Evolutionary conservation across 2,329 filamentous ascomycete genomes (phyloP), one percentile per base, ranked within the genome.

Genomic region (Ceratocystis diversiconidia): DNA sequence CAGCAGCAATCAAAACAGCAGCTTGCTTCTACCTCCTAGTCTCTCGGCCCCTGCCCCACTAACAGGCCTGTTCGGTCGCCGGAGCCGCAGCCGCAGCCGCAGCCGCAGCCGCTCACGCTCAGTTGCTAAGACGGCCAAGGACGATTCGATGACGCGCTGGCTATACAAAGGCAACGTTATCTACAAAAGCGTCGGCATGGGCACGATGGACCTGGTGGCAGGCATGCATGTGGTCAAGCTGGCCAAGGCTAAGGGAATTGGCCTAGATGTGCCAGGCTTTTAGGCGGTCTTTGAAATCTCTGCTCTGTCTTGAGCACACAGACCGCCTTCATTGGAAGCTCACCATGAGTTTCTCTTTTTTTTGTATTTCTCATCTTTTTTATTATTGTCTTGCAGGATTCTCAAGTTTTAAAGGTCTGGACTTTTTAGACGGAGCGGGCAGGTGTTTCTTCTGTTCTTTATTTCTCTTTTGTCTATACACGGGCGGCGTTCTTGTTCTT

Each of bases 181-280:
- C 6, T 88, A 87, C 72, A 88, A 87, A 76, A 84, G 82, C 68
- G 85, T 88, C 0, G 85, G 85, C 0, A 73, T 87, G 61, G 85
- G 84, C 0, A 72, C 87, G 62, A 87, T 87, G 84, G 85, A 88
- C 70, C 73, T 88, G 25, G 79, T 82, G 1, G 80, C 86, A 1
- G 85, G 84, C 15, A 77, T 78, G 70, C 80, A 85, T 65, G 68
- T 88, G 61, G 72, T 87, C 19, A 74, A 78, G 67, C 72, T 85
- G 68, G 85, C 85, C 1, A 76, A 76, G 52, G 75, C 79, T 63
- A 84, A 79, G 72, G 76, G 78, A 0, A 72, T 86, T 10, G 85
- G 85, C 5, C 80, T 76, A 7, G 74, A 75, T 6, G 74, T 87
- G 30, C 74, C 79, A 28, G 78, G 76, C 1, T 85, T 85, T 70